Evolutionary conservation across 2,329 filamentous ascomycete species (phyloP).

Genomic region (Zasmidium angulare): DNA sequence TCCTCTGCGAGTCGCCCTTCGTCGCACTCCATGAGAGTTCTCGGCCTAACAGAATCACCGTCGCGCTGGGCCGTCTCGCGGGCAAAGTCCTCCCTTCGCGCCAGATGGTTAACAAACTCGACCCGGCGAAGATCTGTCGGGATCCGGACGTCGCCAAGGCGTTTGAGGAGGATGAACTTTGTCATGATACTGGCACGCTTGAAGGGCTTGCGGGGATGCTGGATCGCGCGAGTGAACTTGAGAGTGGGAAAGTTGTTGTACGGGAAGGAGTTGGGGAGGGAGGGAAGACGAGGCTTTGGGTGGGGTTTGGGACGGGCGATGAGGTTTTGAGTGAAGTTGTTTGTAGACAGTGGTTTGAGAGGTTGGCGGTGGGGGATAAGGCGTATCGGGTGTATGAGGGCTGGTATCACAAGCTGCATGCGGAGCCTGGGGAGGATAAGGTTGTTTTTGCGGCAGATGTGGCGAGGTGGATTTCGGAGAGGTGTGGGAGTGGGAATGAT

Average conservation of each 20-base stretch:
- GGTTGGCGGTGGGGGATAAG: conserved; percentile 62
- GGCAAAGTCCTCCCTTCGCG: conserved; percentile 65
- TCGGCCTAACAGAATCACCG: conserved; percentile 62
- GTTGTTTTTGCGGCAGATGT: conserved; percentile 34
- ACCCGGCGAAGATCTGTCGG: conserved; percentile 64
- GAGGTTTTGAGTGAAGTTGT: conserved; percentile 65
- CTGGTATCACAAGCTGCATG: conserved; percentile 67
- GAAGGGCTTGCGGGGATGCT: conserved; percentile 75
- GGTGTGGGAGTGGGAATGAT: conserved; percentile 12
- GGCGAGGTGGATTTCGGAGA: conserved; percentile 35
- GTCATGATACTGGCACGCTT: conserved; percentile 83
- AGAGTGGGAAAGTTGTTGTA: conserved; percentile 53
- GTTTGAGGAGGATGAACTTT: conserved; percentile 66
- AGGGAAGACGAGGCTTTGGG: conserved; percentile 65
- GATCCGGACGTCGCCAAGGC: conserved; percentile 63
- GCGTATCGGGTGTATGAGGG: conserved; percentile 73
- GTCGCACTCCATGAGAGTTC: conserved; percentile 68
- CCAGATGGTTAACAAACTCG: conserved; percentile 67
- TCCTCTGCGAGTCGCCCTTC: conserved; percentile 75
- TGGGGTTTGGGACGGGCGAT: conserved; percentile 77
- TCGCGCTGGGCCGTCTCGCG: conserved; percentile 66
- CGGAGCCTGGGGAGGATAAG: conserved; percentile 38
- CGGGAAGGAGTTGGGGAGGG: conserved; percentile 45
- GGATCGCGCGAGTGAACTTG: conserved; percentile 66
- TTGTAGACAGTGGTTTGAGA: conserved; percentile 63